Evolutionary conservation across 164 flowering plant genomes (phyloP).

Genomic region (Santalum album): DNA sequence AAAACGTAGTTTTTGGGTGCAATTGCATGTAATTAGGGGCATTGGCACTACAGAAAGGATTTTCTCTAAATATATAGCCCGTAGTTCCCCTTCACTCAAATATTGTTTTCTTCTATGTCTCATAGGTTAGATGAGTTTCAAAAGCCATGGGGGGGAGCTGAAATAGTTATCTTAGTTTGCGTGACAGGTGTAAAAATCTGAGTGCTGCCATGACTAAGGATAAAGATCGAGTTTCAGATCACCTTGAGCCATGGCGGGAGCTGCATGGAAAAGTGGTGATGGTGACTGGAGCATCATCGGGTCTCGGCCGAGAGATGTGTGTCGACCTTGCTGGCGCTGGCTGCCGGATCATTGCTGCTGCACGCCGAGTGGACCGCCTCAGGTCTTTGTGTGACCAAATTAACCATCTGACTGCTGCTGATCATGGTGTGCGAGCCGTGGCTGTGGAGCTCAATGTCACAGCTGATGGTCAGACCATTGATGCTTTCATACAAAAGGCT

Average conservation of each 20-base stretch:
- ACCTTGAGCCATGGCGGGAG: background rate
- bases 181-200: too few species aligned
- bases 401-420: background rate
- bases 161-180: too few species aligned
- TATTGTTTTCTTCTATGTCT: too few species aligned
- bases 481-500: background rate
- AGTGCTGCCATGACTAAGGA: too few species aligned
- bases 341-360: background rate
- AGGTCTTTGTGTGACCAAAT: background rate
- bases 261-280: background rate
- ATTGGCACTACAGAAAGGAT: too few species aligned
- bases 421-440: background rate
- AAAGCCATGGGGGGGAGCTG: too few species aligned
- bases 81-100: too few species aligned
- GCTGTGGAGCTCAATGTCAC: background rate
- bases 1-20: too few species aligned
- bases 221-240: too few species aligned
- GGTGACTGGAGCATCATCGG: slow-evolving; percentile 4
- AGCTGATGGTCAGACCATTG: background rate
- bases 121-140: too few species aligned
- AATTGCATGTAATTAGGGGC: too few species aligned
- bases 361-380: background rate
- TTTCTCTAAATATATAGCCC: too few species aligned
- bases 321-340: background rate
- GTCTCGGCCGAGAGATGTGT: background rate